Conservation (phyloP, 129 eudicot species). For the Silybum marianum region DNA sequence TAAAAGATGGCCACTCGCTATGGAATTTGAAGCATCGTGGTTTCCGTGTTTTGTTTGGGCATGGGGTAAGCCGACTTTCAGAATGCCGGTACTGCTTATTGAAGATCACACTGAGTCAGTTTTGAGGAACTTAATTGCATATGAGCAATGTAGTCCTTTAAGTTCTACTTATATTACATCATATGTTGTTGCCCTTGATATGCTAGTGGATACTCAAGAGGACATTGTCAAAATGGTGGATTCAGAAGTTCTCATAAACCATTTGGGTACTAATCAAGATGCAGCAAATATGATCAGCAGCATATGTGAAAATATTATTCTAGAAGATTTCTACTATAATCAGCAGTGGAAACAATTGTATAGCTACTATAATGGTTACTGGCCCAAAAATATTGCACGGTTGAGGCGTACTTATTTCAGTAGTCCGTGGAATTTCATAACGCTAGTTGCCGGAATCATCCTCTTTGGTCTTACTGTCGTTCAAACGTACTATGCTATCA, state of each 20-base stretch:
- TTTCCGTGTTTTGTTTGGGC: neutral
- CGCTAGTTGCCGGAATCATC: neutral
- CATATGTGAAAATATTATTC: constrained; percentile 1
- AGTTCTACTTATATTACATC: constrained; percentile 3
- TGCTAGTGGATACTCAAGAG: neutral
- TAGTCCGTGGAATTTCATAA: neutral
- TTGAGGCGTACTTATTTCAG: constrained; percentile 2
- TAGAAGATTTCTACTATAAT: constrained; percentile 8
- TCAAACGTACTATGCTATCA: constrained; percentile 2
- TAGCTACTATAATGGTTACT: neutral
- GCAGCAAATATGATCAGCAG: neutral
- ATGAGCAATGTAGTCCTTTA: constrained; percentile 9
- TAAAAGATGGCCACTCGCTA: neutral
- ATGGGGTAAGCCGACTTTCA: neutral
- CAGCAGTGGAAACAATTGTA: neutral
- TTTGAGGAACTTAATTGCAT: constrained; percentile 19
- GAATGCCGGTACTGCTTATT: neutral
- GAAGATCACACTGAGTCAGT: constrained; percentile 6
- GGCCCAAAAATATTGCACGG: neutral
- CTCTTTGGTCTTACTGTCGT: constrained; percentile 4
- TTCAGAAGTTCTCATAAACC: neutral
- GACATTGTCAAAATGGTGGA: constrained; percentile 5
- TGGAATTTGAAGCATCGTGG: neutral
- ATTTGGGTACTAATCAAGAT: neutral
- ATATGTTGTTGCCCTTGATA: constrained; percentile 4